Base-by-base conservation (phyloP, 2,329 filamentous ascomycete genomes). In the Penicillium digitatum region DNA sequence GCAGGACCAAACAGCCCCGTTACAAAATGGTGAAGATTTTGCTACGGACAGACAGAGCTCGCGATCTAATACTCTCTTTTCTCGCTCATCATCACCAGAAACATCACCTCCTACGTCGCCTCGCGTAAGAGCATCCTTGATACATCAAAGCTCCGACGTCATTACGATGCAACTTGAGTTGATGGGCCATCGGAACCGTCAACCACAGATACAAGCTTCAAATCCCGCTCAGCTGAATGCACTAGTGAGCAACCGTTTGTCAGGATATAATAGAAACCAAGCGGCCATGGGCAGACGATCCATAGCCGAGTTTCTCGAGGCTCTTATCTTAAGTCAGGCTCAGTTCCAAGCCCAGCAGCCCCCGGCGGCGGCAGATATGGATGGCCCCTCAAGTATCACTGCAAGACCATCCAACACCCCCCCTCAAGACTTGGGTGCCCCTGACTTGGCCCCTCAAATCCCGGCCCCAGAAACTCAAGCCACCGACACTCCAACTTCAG, bases 161-260 rank as follows among this genome's bases (percentile, higher is more conserved):
- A 74, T 76, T 44, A 76, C 74, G 4, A 76, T 76, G 74, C 73
- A 77, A 47, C 58, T 77, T 37, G 74, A 76, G 48, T 60, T 77
- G 9, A 53, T 75, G 43, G 69, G 69, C 9, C 71, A 69, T 49
- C 71, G 67, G 32, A 66, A 62, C 48, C 53, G 65, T 32, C 65
- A 62, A 32, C 29, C 61, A 3, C 62, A 65, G 26, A 54, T 58
- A 22, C 61, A 64, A 11, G 48, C 44, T 18, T 47, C 49, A 14
- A 38, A 34, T 26, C 52, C 44, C 38, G 40, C 56, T 16, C 61
- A 63, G 40, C 47, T 48, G 38, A 59, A 53, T 51, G 47, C 61
- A 11, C 49, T 59, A 32, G 32, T 54, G 5, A 58, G 55, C 22
- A 60, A 56, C 39, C 54, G 61, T 38, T 12, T 43, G 27, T 38